Percentiles rank a stretch among this genome's conserved stretches.
phyloP scores from a whole-genome alignment of 306 rosid species.

The Cicer cuneatum region DNA sequence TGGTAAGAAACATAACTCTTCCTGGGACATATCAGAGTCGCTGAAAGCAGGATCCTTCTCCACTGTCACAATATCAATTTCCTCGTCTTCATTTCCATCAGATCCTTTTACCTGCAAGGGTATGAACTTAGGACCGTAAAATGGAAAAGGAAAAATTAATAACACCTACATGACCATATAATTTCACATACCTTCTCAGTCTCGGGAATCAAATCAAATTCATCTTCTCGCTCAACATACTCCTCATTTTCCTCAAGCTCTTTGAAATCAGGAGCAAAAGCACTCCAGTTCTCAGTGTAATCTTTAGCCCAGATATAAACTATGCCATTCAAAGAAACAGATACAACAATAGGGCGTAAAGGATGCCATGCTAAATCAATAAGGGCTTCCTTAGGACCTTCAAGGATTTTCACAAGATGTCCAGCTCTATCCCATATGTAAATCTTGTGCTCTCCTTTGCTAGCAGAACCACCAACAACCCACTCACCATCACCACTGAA shows the following conservation, averaged over 20 bases:
- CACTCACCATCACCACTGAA: constrained; percentile 99
- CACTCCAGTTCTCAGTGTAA: constrained; percentile 98
- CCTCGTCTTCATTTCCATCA: constrained; percentile 83
- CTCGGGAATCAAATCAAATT: constrained; percentile 92
- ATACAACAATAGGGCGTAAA: constrained; percentile 86
- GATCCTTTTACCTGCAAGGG: constrained; percentile 76
- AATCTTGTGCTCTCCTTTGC: constrained; percentile 99
- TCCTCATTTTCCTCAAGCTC: constrained; percentile 99
- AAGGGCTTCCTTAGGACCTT: constrained; percentile 98
- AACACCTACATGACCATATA: constrained; percentile 21
- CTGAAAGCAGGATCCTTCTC: constrained; percentile 88
- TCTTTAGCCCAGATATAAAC: constrained; percentile 98
- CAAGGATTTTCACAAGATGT: constrained; percentile 94
- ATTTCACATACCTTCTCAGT: constrained; percentile 71
- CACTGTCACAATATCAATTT: constrained; percentile 76
- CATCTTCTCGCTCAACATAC: constrained; percentile 92
- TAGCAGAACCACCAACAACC: constrained; percentile 98
- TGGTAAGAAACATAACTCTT: constrained; percentile 87
- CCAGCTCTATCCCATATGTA: constrained; percentile 99
- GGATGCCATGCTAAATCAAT: constrained; percentile 99
- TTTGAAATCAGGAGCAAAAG: constrained; percentile 99
- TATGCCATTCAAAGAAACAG: constrained; percentile 87
- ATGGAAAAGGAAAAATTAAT: neutral
- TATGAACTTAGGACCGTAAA: constrained; percentile 7
- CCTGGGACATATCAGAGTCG: constrained; percentile 91